Conservation (phyloP, 2,329 filamentous ascomycete genomes). For the Neonectria magnoliae region DNA sequence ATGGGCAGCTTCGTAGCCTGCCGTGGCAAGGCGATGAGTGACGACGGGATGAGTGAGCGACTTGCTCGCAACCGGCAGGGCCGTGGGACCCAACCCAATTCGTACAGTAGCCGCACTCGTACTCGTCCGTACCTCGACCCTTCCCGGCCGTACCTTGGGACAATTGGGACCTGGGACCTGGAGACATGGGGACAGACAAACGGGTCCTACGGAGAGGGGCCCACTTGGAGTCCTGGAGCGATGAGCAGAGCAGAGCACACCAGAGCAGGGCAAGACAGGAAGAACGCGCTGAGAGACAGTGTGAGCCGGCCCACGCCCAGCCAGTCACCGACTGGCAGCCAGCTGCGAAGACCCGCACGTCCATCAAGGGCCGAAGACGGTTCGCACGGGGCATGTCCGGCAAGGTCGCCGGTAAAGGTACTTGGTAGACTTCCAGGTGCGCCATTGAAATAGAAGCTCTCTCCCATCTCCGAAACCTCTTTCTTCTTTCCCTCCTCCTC, state of each 20-base stretch:
- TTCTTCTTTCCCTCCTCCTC: conserved; percentile 52
- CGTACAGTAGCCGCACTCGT: conserved; percentile 40
- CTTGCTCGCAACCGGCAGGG: conserved; percentile 33
- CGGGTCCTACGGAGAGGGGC: conserved; percentile 19
- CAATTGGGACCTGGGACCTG: conserved; percentile 21
- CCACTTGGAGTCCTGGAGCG: conserved; percentile 12
- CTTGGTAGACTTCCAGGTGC: conserved; percentile 25
- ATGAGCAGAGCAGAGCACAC: not conserved
- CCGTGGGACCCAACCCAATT: conserved; percentile 41
- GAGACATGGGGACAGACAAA: conserved; percentile 24
- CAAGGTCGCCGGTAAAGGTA: conserved; percentile 40
- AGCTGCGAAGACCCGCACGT: conserved; percentile 26
- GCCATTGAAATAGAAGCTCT: conserved; percentile 54
- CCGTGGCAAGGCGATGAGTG: conserved; percentile 1
- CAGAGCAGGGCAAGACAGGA: not conserved
- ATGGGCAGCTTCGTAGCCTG: too few species aligned
- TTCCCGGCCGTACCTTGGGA: conserved; percentile 39
- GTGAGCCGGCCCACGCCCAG: conserved; percentile 4
- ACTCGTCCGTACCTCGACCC: conserved; percentile 35
- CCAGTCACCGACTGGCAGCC: conserved; percentile 11
- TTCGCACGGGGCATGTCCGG: conserved; percentile 41
- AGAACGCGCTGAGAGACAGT: conserved; percentile 17
- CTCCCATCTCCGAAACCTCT: conserved; percentile 44
- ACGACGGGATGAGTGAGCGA: conserved; percentile 27
- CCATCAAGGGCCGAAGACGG: conserved; percentile 39